These are phyloP conservation scores for Trichosporon coremiiforme DNA, from an alignment of 1,284 basidiomycete species.

Conservation along the genomic window DNA sequence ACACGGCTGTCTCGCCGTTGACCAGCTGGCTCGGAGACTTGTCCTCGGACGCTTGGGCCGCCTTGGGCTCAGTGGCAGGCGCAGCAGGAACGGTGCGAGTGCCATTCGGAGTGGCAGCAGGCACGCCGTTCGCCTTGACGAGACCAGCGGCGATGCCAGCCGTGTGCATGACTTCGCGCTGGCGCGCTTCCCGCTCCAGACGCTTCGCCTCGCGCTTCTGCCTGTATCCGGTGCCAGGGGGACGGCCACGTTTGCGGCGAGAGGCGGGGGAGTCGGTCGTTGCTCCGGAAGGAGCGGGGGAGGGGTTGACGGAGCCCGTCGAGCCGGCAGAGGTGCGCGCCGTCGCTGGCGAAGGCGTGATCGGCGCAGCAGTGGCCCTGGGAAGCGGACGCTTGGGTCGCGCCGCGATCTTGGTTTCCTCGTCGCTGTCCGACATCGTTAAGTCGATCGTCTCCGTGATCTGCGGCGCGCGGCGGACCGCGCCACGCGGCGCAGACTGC, in stretches of 20 bases:
- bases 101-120: background rate
- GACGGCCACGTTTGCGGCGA: conserved; percentile 18
- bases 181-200: background rate
- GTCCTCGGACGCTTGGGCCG: background rate
- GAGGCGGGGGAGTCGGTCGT: conserved; percentile 1
- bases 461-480: background rate
- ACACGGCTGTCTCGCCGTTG: background rate
- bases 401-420: background rate
- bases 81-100: background rate
- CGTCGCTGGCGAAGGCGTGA: background rate
- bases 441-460: conserved; percentile 15
- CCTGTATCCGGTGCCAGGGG: conserved; percentile 17
- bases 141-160: background rate
- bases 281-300: background rate
- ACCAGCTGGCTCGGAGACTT: background rate
- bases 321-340: background rate
- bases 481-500: background rate
- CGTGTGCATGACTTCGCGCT: conserved; percentile 7
- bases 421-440: conserved; percentile 1
- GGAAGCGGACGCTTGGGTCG: background rate
- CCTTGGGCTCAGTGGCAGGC: background rate
- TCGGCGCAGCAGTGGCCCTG: background rate
- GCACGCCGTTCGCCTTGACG: background rate
- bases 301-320: background rate
- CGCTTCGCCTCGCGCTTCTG: conserved; percentile 18